Evolutionary conservation across 148 eudicot species (phyloP), one percentile per base, ranked within the genome.

Genomic region (Persicaria tinctoria): DNA sequence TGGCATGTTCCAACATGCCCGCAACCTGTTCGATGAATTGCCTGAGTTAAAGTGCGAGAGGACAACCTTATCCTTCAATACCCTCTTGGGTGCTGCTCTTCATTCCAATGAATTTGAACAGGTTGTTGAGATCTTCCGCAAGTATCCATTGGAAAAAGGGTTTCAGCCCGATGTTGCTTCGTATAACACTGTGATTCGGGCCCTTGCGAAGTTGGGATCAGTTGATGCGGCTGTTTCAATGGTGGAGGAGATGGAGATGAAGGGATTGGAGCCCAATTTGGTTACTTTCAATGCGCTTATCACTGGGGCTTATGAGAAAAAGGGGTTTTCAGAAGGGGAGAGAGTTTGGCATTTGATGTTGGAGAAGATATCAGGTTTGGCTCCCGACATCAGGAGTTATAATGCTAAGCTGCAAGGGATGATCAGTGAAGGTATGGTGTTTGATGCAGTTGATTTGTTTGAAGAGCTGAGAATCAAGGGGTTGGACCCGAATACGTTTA

Each of bases 21-120:
- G n/a, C 51, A 82, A 88, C 77, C 74, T 90, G 86, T 90, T 88
- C 78, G 96, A 90, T 7, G 90, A 90, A 88, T 86, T 90, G 96
- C 83, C 89, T 51, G 74, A 87, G 13, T 70, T 69, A 45, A 80
- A 83, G 2, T 84, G 87, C 53, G 72, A 57, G 5, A 80, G 88
- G 1, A 83, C 91, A 49, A 84, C 82, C 0, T 73, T 54, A 16
- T 87, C 93, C 2, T 76, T 87, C 12, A 93, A 86, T 76, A 91
- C 91, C 76, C 88, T 93, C 38, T 74, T 93, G 73, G 84, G 79
- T 9, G 90, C 93, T 62, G 84, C 88, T 72, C 82, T 88, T 17
- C 79, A 54, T 75, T 81, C 87, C 4, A 79, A 77, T 80, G 81
- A 81, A 12, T 87, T 80, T 45, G 86, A 79, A 72, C 75, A 76